phyloP scores from a whole-genome alignment of 768 basidiomycete species.

The Pleurotus cornucopiae region DNA sequence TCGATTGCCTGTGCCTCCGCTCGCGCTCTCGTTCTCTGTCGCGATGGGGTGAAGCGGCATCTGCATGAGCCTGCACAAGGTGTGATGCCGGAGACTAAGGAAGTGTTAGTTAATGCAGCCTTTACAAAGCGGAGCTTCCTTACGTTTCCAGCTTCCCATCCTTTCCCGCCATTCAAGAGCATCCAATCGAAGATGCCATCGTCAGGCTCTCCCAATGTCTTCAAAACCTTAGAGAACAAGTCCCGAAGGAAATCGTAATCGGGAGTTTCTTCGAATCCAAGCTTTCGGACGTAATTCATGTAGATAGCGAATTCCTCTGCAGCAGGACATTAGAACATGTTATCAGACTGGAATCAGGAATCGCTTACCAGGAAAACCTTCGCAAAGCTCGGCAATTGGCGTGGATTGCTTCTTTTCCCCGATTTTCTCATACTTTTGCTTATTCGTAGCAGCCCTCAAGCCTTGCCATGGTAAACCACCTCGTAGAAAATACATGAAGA shows the following conservation, averaged over 20 bases:
- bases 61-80: slow-evolving; percentile 50
- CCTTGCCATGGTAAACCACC: slow-evolving; percentile 99
- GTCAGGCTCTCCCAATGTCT: slow-evolving; percentile 82
- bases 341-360: slow-evolving; percentile 2
- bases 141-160: slow-evolving; percentile 89
- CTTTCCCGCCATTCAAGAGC: slow-evolving; percentile 89
- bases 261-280: slow-evolving; percentile 95
- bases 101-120: slow-evolving; percentile 7
- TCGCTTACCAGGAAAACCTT: slow-evolving; percentile 87
- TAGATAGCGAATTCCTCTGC: slow-evolving; percentile 97
- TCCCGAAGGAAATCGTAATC: slow-evolving; percentile 98
- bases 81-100: slow-evolving; percentile 38
- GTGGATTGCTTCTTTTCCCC: slow-evolving; percentile 99
- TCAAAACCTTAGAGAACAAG: slow-evolving; percentile 87
- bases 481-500: slow-evolving; percentile 98
- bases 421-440: slow-evolving; percentile 99
- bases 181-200: slow-evolving; percentile 97
- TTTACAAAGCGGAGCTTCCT: slow-evolving; percentile 24
- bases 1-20: slow-evolving; percentile 57
- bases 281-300: slow-evolving; percentile 98
- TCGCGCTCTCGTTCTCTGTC: slow-evolving; percentile 35
- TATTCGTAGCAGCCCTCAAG: slow-evolving; percentile 95
- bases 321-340: not conserved
- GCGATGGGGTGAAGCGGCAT: slow-evolving; percentile 48
- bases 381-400: slow-evolving; percentile 86